These are phyloP conservation scores for Agaricales sp. DNA, from an alignment of 1,284 basidiomycete genomes.

Conservation along the genomic window DNA sequence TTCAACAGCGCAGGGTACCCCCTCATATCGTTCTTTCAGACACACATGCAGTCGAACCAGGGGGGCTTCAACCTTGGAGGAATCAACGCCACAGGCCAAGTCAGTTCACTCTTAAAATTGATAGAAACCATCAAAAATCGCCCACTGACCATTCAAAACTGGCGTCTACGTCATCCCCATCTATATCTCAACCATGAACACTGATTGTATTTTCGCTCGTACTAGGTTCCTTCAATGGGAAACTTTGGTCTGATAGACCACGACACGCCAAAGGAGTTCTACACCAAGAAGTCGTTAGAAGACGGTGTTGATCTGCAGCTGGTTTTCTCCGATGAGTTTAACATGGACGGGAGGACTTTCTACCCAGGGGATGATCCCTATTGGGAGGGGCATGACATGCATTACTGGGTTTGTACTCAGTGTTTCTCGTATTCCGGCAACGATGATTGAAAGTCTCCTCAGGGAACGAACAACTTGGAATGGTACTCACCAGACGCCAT, in stretches of 20 bases:
- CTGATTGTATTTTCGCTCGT: too few species aligned
- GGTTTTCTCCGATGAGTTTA: slow-evolving; percentile 71
- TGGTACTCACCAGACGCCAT: slow-evolving; percentile 49
- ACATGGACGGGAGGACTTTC: slow-evolving; percentile 56
- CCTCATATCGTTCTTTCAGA: slow-evolving; percentile 38
- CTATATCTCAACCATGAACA: background rate
- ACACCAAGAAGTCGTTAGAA: slow-evolving; percentile 35
- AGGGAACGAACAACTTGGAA: slow-evolving; percentile 48
- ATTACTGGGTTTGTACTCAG: slow-evolving; percentile 13
- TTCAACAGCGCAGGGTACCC: slow-evolving; percentile 40
- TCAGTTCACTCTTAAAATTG: slow-evolving; percentile 12
- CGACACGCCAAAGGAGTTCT: slow-evolving; percentile 49
- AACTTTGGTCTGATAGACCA: slow-evolving; percentile 55
- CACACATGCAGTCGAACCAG: slow-evolving; percentile 19
- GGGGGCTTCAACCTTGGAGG: slow-evolving; percentile 64
- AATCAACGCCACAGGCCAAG: slow-evolving; percentile 55
- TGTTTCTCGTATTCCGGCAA: too few species aligned
- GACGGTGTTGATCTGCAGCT: slow-evolving; percentile 32
- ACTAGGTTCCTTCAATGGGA: slow-evolving; percentile 43
- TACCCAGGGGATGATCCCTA: slow-evolving; percentile 38
- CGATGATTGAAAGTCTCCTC: background rate
- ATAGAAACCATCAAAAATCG: slow-evolving; percentile 5
- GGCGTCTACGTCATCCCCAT: background rate
- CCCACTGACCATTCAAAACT: slow-evolving; percentile 7
- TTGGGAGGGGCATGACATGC: slow-evolving; percentile 42